Conservation (phyloP, 352 stramenopile genomes). For the Plasmopara halstedii region DNA sequence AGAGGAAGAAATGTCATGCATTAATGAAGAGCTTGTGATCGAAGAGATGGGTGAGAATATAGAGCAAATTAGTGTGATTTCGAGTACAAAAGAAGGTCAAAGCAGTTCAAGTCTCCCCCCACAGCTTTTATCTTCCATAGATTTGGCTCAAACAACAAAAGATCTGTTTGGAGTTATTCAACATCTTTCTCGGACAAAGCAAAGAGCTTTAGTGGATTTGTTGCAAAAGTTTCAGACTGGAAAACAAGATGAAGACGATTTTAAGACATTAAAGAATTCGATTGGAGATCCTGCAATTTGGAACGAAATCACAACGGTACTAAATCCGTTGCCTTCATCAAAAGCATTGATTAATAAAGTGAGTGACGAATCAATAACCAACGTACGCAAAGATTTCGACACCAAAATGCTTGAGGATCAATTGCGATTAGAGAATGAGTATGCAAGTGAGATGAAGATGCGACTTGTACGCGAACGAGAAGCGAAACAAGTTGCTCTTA, state of each 20-base stretch:
- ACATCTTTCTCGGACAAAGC: slow-evolving; percentile 59
- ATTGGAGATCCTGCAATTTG: slow-evolving; percentile 71
- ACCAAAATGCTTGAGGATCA: slow-evolving; percentile 55
- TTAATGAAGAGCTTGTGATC: slow-evolving; percentile 19
- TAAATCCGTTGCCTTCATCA: slow-evolving; percentile 11
- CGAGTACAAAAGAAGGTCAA: background rate
- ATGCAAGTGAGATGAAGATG: slow-evolving; percentile 41
- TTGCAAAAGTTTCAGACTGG: slow-evolving; percentile 57
- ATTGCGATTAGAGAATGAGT: slow-evolving; percentile 52
- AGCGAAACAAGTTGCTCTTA: slow-evolving; percentile 41
- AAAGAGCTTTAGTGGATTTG: slow-evolving; percentile 48
- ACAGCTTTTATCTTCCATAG: background rate
- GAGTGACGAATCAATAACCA: background rate
- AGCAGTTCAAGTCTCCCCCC: slow-evolving; percentile 14
- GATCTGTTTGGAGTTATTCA: slow-evolving; percentile 62
- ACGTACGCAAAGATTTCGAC: slow-evolving; percentile 3
- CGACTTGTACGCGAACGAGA: slow-evolving; percentile 34
- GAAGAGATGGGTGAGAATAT: slow-evolving; percentile 6
- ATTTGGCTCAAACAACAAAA: slow-evolving; percentile 29
- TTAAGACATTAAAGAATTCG: slow-evolving; percentile 43
- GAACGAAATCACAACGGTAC: slow-evolving; percentile 47
- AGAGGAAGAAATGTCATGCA: background rate
- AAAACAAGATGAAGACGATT: slow-evolving; percentile 40
- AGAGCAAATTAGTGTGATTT: slow-evolving; percentile 10
- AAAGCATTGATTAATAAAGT: background rate